These are phyloP conservation scores for Candolleomyces aberdarensis DNA, from an alignment of 768 basidiomycete genomes.

Conservation along the genomic window DNA sequence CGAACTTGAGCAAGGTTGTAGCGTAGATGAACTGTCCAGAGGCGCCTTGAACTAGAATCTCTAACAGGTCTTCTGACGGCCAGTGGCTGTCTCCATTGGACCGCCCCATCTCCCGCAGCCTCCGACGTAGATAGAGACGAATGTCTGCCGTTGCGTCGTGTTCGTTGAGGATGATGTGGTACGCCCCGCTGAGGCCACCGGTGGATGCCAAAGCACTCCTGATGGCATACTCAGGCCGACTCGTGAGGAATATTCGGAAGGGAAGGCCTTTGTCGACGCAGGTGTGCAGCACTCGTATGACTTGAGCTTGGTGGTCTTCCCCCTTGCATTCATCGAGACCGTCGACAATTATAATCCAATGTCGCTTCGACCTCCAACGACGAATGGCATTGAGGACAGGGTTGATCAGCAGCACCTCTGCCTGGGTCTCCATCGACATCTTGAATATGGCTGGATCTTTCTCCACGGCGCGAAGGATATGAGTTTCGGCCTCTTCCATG, in stretches of 20 bases:
- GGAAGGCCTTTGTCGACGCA: not conserved
- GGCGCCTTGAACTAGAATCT: not conserved
- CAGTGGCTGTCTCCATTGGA: not conserved
- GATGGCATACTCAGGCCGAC: not conserved
- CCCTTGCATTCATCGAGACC: slow-evolving; percentile 2
- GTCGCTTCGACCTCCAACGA: not conserved
- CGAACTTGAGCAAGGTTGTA: not conserved
- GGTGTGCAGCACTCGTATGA: slow-evolving; percentile 1
- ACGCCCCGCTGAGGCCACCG: not conserved
- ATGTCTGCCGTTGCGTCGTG: not conserved
- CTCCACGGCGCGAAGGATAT: not conserved
- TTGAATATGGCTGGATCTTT: not conserved
- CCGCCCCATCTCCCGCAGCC: not conserved
- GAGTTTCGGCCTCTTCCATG: not conserved
- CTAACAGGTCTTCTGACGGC: not conserved
- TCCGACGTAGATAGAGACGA: not conserved
- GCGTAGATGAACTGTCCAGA: slow-evolving; percentile 6
- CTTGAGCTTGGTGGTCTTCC: slow-evolving; percentile 1
- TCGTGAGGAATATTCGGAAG: not conserved
- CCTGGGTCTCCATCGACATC: not conserved
- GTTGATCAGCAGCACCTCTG: not conserved
- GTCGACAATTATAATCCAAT: not conserved
- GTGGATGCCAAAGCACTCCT: not conserved
- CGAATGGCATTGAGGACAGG: not conserved
- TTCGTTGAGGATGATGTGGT: not conserved